Evolutionary conservation across 108 stramenopile species (phyloP), one percentile per base, ranked within the genome.

Genomic region (Cylindrotheca fusiformis): DNA sequence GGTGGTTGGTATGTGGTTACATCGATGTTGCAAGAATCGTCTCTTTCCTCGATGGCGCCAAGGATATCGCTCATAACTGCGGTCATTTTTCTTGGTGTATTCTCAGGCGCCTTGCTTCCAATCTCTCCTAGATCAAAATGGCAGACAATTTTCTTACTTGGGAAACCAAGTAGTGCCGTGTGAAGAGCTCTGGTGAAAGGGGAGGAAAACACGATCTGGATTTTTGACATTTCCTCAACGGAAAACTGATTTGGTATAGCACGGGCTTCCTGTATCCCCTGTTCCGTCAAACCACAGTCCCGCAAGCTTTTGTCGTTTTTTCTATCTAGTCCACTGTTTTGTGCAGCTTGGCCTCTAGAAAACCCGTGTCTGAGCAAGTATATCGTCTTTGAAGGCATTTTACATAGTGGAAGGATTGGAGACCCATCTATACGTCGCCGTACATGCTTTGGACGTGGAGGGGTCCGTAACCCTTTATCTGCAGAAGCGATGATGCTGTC

Each of bases 121-220:
- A 73, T 30, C 60, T 78, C 77, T 21, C 67, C 23, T 22, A 78
- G 52, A 60, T 72, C 72, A 56, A 62, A 69, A 48, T 68, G 52
- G 10, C 71, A 28, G 5, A 72, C 4, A 21, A 73, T 48, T 19
- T 55, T 41, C 22, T 71, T 56, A 30, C 47, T 52, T 32, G 71
- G 72, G 61, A 78, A 78, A n/a, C 32, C 74, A 31, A 80, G 33
- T 1, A 71, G 14, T n/a, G 74, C 69, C 10, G 79, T 80, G 22
- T 71, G 66, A n/a, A 80, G 26, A 44, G 79, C 79, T 20, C 79
- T 32, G 17, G 79, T 71, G 55, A 80, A 55, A 18, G 79, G 79
- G 36, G 74, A 75, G 2, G 68, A 67, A 32, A 80, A 23, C 0
- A 75, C 64, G 2, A 79, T 32, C 36, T 79, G 48, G 51, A 72